These are phyloP conservation scores for Tremella mesenterica DNA, from an alignment of 768 basidiomycete genomes.

Conservation along the genomic window DNA sequence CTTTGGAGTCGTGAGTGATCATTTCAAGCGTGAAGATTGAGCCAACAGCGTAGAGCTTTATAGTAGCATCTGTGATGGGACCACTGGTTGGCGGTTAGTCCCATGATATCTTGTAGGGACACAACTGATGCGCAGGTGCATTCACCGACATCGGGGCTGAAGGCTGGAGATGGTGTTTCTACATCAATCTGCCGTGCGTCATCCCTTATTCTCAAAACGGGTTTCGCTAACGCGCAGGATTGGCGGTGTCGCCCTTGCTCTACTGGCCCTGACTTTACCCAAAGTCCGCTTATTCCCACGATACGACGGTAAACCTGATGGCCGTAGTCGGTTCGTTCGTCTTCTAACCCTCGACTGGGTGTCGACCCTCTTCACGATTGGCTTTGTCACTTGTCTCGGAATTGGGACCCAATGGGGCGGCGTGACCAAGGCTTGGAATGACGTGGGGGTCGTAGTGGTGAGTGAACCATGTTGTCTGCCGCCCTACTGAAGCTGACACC, in stretches of 20 bases:
- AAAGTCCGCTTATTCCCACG: conserved; percentile 8
- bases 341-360: conserved; percentile 21
- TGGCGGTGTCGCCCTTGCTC: conserved; percentile 11
- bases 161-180: conserved; percentile 27
- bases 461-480: background rate
- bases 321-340: conserved; percentile 3
- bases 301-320: conserved; percentile 15
- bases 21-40: background rate
- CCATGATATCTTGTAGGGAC: background rate
- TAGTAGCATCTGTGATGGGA: conserved; percentile 22
- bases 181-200: conserved; percentile 15
- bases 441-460: conserved; percentile 14
- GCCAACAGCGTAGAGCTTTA: conserved; percentile 8
- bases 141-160: conserved; percentile 14
- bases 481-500: background rate
- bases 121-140: conserved; percentile 1
- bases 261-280: conserved; percentile 17
- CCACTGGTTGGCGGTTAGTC: conserved; percentile 16
- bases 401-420: conserved; percentile 28
- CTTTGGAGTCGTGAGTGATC: conserved; percentile 14
- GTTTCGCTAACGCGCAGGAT: conserved; percentile 8
- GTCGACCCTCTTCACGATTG: conserved; percentile 10
- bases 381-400: conserved; percentile 25
- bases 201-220: background rate
- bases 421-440: conserved; percentile 14